These are phyloP conservation scores for Solanum bukasovii DNA, from an alignment of 257 asterid species.

Conservation along the genomic window DNA sequence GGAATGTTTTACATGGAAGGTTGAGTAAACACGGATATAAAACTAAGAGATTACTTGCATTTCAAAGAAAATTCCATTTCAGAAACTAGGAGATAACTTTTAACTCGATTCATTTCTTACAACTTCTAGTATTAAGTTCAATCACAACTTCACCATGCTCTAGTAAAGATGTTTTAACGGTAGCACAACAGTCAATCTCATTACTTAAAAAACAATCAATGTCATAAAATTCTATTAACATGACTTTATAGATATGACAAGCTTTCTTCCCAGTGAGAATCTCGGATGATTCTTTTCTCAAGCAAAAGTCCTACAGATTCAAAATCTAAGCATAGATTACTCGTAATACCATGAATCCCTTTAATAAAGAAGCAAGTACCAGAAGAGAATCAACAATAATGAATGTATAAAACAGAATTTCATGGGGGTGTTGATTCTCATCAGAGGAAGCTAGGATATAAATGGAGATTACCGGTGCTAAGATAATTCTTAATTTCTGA, in stretches of 20 bases:
- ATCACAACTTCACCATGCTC: neutral
- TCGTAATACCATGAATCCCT: neutral
- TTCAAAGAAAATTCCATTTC: neutral
- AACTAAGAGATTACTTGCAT: neutral
- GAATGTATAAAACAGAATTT: neutral
- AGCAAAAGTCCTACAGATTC: neutral
- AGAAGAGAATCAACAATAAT: neutral
- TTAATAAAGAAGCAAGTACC: neutral
- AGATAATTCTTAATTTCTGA: conserved; percentile 56
- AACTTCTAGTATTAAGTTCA: neutral
- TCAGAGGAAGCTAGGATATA: neutral
- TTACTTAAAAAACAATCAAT: neutral
- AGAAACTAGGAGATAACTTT: neutral
- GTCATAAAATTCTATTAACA: neutral
- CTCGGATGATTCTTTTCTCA: neutral
- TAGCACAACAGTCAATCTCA: neutral
- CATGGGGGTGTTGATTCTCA: neutral
- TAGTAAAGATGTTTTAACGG: neutral
- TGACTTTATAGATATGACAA: neutral
- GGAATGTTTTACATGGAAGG: neutral
- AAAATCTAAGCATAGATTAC: neutral
- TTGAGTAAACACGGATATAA: neutral
- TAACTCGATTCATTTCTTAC: neutral
- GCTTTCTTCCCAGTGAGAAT: neutral
- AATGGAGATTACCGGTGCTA: conserved; percentile 59